A percentile compares a stretch with the other conserved stretches of the same genome.
These are phyloP conservation scores for Penicillium sp. DNA, from an alignment of 2,329 filamentous ascomycete species.

Conservation along the genomic window DNA sequence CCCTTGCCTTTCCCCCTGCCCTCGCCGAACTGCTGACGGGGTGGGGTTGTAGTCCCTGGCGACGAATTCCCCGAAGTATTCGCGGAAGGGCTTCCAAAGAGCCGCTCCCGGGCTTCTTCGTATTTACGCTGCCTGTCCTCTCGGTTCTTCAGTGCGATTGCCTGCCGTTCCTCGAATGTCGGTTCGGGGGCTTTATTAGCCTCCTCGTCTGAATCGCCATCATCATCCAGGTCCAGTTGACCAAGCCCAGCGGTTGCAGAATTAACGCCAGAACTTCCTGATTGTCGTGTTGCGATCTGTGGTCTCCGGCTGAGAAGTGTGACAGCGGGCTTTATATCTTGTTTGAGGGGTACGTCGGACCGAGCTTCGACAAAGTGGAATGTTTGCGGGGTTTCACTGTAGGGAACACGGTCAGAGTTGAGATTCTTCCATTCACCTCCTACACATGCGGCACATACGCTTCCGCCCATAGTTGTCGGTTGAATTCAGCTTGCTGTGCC, in stretches of 20 bases:
- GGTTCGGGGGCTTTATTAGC: slow-evolving; percentile 61
- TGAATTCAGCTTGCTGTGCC: slow-evolving; percentile 78
- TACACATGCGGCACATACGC: slow-evolving; percentile 58
- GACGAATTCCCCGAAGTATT: slow-evolving; percentile 59
- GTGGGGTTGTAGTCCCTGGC: slow-evolving; percentile 64
- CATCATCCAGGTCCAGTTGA: slow-evolving; percentile 50
- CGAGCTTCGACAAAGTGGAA: slow-evolving; percentile 73
- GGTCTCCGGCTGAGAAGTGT: slow-evolving; percentile 86
- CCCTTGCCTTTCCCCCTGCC: slow-evolving; percentile 49
- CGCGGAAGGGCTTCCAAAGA: slow-evolving; percentile 66
- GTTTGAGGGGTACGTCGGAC: slow-evolving; percentile 63
- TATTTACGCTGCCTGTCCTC: slow-evolving; percentile 91
- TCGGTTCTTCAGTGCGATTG: slow-evolving; percentile 73
- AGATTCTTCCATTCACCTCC: not conserved
- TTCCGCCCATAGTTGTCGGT: slow-evolving; percentile 84
- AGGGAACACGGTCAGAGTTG: slow-evolving; percentile 6
- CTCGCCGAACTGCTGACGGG: slow-evolving; percentile 42
- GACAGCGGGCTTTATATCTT: slow-evolving; percentile 77
- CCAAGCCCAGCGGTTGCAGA: slow-evolving; percentile 45
- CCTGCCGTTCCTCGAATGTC: slow-evolving; percentile 74
- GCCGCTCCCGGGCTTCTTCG: slow-evolving; percentile 81
- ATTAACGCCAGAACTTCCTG: slow-evolving; percentile 42
- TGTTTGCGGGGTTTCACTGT: slow-evolving; percentile 71
- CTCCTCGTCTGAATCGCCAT: slow-evolving; percentile 68
- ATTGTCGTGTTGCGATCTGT: slow-evolving; percentile 61